A percentile compares a stretch with the other conserved stretches of the same genome.
phyloP scores from a whole-genome alignment of 306 rosid species.

The Cucumis sativus region DNA sequence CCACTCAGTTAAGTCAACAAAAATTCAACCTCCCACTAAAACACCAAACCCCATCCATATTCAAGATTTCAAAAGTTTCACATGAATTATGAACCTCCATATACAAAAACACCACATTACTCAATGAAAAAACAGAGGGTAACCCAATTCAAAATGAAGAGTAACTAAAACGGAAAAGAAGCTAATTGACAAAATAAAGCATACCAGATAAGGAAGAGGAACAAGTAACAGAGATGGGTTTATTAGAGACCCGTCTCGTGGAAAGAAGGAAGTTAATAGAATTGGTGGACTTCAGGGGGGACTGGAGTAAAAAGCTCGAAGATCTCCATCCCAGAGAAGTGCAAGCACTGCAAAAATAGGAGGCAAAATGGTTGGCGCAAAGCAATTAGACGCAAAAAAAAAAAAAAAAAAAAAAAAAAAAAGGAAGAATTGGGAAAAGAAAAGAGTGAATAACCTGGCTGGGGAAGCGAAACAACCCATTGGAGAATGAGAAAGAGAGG shows the following conservation, averaged over 20 bases:
- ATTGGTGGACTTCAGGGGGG: constrained; percentile 7
- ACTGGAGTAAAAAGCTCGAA: constrained; percentile 36
- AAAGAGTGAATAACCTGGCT: constrained; percentile 25
- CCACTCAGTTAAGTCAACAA: not conserved
- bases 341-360: constrained; percentile 23
- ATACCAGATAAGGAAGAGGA: constrained; percentile 50
- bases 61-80: not conserved
- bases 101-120: not conserved
- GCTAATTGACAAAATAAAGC: not conserved
- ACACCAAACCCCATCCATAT: not conserved
- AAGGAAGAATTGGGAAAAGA: constrained; percentile 8
- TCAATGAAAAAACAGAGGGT: not conserved
- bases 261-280: constrained; percentile 18
- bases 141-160: not conserved
- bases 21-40: not conserved
- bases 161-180: not conserved
- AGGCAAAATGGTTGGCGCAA: not conserved
- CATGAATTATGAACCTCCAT: not conserved
- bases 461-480: constrained; percentile 51
- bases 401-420: not conserved
- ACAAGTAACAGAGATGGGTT: constrained; percentile 32
- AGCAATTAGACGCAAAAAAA: not conserved
- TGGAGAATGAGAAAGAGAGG: constrained; percentile 5
- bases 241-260: constrained; percentile 13
- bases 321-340: constrained; percentile 49